Evolutionary conservation across 192 early-diverging fungal genomes (phyloP).

Genomic region (Spinellus fusiger): DNA sequence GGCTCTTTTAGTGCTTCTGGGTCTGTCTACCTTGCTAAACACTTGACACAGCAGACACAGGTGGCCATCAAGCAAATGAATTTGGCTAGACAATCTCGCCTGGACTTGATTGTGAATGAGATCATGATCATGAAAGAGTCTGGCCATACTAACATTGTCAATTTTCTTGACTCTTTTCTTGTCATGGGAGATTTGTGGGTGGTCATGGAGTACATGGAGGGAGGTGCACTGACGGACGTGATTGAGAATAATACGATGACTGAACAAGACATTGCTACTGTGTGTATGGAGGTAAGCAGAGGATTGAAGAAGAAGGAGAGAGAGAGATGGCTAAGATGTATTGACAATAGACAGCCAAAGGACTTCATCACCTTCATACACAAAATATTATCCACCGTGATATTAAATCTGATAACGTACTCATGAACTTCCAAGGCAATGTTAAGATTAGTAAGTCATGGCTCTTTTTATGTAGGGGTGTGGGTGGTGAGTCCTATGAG

Average conservation of each 20-base stretch:
- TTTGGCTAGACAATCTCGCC: conserved; percentile 87
- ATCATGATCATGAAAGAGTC: conserved; percentile 85
- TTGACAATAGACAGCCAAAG: conserved; percentile 52
- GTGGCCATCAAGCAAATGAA: conserved; percentile 98
- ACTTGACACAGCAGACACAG: conserved; percentile 49
- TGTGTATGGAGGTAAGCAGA: conserved; percentile 56
- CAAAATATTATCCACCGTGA: conserved; percentile 80
- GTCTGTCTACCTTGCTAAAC: conserved; percentile 80
- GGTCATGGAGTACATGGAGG: conserved; percentile 93
- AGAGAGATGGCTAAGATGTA: neutral
- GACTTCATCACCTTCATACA: conserved; percentile 70
- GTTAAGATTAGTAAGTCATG: conserved; percentile 63
- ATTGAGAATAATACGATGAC: conserved; percentile 77
- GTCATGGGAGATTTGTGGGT: conserved; percentile 81
- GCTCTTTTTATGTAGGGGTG: neutral
- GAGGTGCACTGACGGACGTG: conserved; percentile 77
- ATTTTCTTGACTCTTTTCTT: conserved; percentile 81
- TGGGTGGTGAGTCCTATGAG: neutral
- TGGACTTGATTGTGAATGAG: conserved; percentile 94
- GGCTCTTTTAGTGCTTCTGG: conserved; percentile 70
- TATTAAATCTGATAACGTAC: conserved; percentile 83
- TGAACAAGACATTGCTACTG: conserved; percentile 79
- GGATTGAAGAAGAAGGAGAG: neutral
- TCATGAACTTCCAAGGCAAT: conserved; percentile 60
- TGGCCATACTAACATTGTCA: conserved; percentile 79